These are phyloP conservation scores for Nitzschia inconspicua DNA, from an alignment of 108 stramenopile species.

Conservation along the genomic window DNA sequence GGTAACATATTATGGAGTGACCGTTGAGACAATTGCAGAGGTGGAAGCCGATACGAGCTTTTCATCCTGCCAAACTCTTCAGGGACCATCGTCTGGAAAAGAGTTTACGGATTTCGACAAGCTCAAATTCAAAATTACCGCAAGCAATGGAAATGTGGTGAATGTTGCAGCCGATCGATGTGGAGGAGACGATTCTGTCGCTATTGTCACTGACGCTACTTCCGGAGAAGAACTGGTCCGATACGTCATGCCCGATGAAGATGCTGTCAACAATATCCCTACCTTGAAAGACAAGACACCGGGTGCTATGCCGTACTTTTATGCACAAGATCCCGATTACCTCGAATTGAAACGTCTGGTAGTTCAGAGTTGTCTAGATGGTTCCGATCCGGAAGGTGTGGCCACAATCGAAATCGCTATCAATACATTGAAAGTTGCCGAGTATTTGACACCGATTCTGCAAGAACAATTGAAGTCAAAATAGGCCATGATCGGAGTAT, in stretches of 20 bases:
- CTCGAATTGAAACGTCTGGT: constrained; percentile 64
- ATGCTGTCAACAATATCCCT: constrained; percentile 42
- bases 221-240: constrained; percentile 53
- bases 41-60: constrained; percentile 65
- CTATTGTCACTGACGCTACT: constrained; percentile 47
- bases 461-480: constrained; percentile 56
- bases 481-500: too few relatives aligned
- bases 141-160: constrained; percentile 49
- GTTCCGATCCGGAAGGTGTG: constrained; percentile 53
- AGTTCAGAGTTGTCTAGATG: constrained; percentile 30
- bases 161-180: constrained; percentile 83
- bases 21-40: constrained; percentile 59
- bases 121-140: constrained; percentile 65
- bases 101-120: constrained; percentile 70
- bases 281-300: constrained; percentile 39
- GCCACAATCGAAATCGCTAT: constrained; percentile 77
- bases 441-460: constrained; percentile 69
- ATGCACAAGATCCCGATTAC: constrained; percentile 80
- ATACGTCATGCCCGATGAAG: constrained; percentile 64
- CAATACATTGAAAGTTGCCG: constrained; percentile 77
- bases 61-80: constrained; percentile 64
- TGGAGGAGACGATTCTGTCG: constrained; percentile 75
- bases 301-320: constrained; percentile 86
- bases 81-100: constrained; percentile 57
- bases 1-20: constrained; percentile 75